Evolutionary conservation across 495 filamentous ascomycete genomes (phyloP).

Genomic region (Daldinia caldariorum): DNA sequence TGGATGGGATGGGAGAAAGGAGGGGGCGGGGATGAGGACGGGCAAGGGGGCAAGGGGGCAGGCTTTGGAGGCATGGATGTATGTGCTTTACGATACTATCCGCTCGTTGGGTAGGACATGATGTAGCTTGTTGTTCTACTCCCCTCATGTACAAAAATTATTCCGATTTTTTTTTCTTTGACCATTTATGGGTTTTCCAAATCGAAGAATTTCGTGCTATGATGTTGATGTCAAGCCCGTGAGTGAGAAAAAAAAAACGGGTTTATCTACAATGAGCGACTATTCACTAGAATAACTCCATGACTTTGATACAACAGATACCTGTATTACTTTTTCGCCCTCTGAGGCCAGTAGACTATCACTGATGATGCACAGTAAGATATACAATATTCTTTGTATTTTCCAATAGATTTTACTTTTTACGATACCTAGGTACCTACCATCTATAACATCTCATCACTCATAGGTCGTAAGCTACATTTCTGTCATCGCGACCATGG

Average conservation of each 20-base stretch:
- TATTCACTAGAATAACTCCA: no score
- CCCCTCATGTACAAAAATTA: slow-evolving; percentile 45
- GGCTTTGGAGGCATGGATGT: slow-evolving; percentile 12
- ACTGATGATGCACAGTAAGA: no score
- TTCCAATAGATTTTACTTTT: no score
- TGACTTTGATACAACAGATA: no score
- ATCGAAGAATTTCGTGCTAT: slow-evolving; percentile 17
- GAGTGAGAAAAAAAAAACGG: background rate
- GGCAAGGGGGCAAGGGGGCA: slow-evolving; percentile 2
- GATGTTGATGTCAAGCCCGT: slow-evolving; percentile 7
- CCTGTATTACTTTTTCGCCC: no score
- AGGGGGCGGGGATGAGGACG: background rate
- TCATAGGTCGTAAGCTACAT: background rate
- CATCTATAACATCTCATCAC: no score
- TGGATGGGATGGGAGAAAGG: background rate
- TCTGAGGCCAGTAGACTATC: no score
- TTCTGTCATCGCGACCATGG: slow-evolving; percentile 5
- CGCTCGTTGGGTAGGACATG: slow-evolving; percentile 15
- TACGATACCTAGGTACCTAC: no score
- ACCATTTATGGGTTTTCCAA: slow-evolving; percentile 7
- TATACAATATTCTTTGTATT: no score
- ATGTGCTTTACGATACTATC: slow-evolving; percentile 18
- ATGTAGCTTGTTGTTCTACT: slow-evolving; percentile 42
- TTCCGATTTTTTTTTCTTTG: slow-evolving; percentile 24
- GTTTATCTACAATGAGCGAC: no score